Percentiles rank a stretch among this genome's conserved stretches.
Conservation (phyloP, 2,329 filamentous ascomycete species). For the Elsinoe perseae region DNA sequence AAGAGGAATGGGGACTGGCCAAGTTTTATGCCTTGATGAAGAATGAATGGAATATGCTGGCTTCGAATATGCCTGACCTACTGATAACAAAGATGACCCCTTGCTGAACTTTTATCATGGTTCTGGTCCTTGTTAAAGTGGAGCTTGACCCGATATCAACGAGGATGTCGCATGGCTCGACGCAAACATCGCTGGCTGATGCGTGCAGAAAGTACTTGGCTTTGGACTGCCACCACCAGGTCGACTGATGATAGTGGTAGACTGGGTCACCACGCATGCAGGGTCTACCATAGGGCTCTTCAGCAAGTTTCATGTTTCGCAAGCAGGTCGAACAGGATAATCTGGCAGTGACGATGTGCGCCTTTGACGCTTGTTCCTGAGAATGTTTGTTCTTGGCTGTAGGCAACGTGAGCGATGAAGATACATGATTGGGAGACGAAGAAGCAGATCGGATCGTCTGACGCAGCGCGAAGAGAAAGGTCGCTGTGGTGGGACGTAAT, state of each 20-base stretch:
- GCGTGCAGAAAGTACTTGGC: not conserved
- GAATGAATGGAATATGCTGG: not conserved
- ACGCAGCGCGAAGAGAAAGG: not conserved
- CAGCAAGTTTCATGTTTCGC: not conserved
- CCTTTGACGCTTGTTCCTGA: not conserved
- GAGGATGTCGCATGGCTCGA: not conserved
- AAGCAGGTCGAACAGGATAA: not conserved
- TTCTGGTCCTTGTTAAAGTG: not conserved
- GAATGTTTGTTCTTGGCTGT: not conserved
- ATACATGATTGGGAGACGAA: not conserved
- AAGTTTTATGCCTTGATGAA: not conserved
- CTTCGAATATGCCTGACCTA: not conserved
- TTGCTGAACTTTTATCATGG: not conserved
- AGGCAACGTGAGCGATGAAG: not conserved
- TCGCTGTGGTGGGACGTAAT: not conserved
- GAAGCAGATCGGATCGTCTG: not conserved
- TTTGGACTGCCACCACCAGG: not conserved
- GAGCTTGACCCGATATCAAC: not conserved
- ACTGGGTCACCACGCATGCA: not conserved
- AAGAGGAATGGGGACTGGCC: not conserved
- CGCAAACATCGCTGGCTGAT: not conserved
- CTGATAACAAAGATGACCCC: not conserved
- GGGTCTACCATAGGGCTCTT: not conserved
- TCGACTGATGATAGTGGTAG: not conserved
- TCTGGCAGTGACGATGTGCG: not conserved